phyloP scores from a whole-genome alignment of 106 monocot genomes.

The Apostasia ramifera region DNA sequence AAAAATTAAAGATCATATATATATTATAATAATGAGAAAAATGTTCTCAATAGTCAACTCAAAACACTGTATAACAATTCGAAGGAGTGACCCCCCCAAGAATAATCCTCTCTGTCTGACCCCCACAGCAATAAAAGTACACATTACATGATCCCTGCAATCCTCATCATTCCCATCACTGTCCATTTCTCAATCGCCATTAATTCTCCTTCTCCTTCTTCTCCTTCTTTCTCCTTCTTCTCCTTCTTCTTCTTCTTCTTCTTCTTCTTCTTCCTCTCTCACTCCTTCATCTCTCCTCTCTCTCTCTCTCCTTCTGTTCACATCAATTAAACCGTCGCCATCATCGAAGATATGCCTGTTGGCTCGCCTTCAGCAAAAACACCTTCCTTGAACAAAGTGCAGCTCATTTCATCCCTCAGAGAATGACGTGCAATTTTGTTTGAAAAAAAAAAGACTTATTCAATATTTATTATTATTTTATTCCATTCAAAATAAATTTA shows the following conservation, averaged over 20 bases:
- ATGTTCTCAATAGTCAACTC: no score
- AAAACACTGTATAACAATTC: no score
- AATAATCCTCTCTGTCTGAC: no score
- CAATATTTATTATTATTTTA: not conserved
- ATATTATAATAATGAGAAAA: no score
- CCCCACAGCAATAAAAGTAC: not conserved
- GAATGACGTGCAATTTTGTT: not conserved
- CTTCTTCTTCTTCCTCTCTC: no score
- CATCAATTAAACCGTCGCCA: conserved; percentile 2
- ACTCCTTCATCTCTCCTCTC: no score
- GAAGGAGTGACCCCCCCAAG: no score
- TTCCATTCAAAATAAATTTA: no score
- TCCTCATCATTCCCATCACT: conserved; percentile 8
- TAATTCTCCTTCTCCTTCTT: not conserved
- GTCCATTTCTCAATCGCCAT: conserved; percentile 9
- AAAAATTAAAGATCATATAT: no score
- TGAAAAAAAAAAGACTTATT: not conserved
- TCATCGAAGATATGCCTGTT: conserved; percentile 8
- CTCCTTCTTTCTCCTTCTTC: no score
- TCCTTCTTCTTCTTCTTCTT: no score
- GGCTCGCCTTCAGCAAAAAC: not conserved
- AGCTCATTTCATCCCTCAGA: not conserved
- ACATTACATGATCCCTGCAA: not conserved
- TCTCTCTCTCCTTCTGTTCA: not conserved
- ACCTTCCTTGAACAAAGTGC: conserved; percentile 4